Percentiles rank a stretch among this genome's conserved stretches.
These are phyloP conservation scores for Alisma plantagoaquatica DNA, from an alignment of 106 monocot genomes.

Conservation along the genomic window DNA sequence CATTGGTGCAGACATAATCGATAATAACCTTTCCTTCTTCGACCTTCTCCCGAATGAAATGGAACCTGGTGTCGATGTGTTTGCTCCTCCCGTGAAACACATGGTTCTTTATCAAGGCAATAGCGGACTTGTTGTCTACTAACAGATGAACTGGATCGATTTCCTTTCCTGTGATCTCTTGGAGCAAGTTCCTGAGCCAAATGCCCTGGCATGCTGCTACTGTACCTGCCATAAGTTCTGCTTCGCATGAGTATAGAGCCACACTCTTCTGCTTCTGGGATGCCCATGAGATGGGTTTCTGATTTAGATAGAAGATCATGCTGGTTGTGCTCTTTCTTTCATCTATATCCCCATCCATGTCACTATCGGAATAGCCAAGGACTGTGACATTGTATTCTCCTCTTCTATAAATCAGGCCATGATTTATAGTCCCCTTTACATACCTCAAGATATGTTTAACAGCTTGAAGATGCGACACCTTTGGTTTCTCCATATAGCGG, in stretches of 20 bases:
- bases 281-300: constrained; percentile 1
- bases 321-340: neutral
- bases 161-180: neutral
- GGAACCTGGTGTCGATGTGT: neutral
- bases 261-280: constrained; percentile 4
- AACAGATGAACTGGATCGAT: neutral
- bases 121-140: neutral
- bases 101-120: neutral
- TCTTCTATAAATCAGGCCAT: neutral
- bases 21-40: neutral
- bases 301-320: neutral
- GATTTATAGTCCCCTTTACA: neutral
- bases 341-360: neutral
- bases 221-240: constrained; percentile 1
- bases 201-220: neutral
- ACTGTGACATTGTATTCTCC: neutral
- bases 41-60: neutral
- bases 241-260: constrained; percentile 1
- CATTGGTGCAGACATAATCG: neutral
- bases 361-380: neutral
- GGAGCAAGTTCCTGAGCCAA: neutral
- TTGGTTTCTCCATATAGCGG: neutral
- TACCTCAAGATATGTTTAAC: neutral
- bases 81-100: constrained; percentile 1
- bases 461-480: too few relatives aligned